Evolutionary conservation across 345 rosid species (phyloP).

Genomic region (Eucalyptus shirleyi): DNA sequence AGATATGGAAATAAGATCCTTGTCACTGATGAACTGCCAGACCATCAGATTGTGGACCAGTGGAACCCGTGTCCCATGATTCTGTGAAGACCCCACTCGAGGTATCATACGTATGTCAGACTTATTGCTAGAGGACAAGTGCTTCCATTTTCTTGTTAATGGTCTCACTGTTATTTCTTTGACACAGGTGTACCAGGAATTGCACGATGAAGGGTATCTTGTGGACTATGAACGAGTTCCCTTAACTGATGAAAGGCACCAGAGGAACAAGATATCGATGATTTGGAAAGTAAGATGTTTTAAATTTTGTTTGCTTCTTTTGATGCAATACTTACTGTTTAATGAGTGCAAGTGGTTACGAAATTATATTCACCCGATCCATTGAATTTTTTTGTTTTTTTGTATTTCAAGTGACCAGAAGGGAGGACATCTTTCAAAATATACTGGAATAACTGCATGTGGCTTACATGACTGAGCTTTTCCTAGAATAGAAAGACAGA

Average conservation of each 20-base stretch:
- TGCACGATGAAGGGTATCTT: conserved; percentile 74
- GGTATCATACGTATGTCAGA: conserved; percentile 20
- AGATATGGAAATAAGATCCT: conserved; percentile 97
- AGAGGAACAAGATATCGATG: conserved; percentile 85
- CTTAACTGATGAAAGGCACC: conserved; percentile 91
- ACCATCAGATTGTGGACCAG: conserved; percentile 97
- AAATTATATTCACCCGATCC: not conserved
- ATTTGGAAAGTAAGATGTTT: conserved; percentile 35
- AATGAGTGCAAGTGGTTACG: not conserved
- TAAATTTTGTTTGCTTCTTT: not conserved
- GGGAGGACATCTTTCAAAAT: not conserved
- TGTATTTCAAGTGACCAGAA: not conserved
- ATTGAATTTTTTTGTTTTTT: not conserved
- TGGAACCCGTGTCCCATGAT: conserved; percentile 82
- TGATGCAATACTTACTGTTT: not conserved
- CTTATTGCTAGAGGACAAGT: not conserved
- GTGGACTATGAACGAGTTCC: conserved; percentile 95
- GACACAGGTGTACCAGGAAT: conserved; percentile 68
- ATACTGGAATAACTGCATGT: not conserved
- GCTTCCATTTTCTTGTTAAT: not conserved
- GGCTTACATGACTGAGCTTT: not conserved
- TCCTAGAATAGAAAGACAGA: not conserved
- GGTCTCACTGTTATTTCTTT: not conserved
- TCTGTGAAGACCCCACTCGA: conserved; percentile 80
- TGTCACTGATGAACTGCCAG: conserved; percentile 96